Evolutionary conservation across 1,284 basidiomycete species (phyloP).

Genomic region (Grifola frondosa): DNA sequence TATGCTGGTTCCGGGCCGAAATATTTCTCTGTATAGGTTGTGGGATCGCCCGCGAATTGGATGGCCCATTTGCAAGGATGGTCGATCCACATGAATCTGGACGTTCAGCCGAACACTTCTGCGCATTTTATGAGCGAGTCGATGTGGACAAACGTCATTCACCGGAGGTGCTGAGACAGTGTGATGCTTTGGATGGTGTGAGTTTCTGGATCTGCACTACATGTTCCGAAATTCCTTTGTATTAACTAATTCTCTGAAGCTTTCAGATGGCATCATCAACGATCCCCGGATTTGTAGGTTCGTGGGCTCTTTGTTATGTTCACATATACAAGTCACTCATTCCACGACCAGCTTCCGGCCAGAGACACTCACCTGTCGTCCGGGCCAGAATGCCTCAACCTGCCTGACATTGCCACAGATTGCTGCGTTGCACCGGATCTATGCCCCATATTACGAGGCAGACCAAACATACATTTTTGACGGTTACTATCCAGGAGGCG

Average conservation of each 20-base stretch:
- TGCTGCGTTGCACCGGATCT: constrained; percentile 32
- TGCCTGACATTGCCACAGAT: constrained; percentile 36
- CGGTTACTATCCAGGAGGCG: constrained; percentile 29
- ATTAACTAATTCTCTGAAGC: constrained; percentile 8
- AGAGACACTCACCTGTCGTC: constrained; percentile 29
- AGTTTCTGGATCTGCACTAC: background rate
- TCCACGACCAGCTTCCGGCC: constrained; percentile 26
- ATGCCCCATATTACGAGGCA: constrained; percentile 29
- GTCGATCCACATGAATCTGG: constrained; percentile 23
- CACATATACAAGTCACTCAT: background rate
- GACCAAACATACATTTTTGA: constrained; percentile 27
- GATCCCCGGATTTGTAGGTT: constrained; percentile 33
- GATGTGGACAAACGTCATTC: constrained; percentile 24
- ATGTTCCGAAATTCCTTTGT: background rate
- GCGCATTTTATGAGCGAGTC: constrained; percentile 22
- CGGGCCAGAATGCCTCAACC: constrained; percentile 21
- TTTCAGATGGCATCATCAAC: constrained; percentile 34
- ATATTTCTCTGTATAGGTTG: constrained; percentile 17
- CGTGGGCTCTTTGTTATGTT: background rate
- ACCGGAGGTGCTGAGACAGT: constrained; percentile 29
- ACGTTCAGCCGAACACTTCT: constrained; percentile 20
- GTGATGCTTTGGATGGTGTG: constrained; percentile 33
- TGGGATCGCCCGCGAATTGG: constrained; percentile 29
- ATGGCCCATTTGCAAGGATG: constrained; percentile 25
- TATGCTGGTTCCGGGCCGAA: background rate